Conservation (phyloP, 768 basidiomycete genomes). For the Mycena galopus region DNA sequence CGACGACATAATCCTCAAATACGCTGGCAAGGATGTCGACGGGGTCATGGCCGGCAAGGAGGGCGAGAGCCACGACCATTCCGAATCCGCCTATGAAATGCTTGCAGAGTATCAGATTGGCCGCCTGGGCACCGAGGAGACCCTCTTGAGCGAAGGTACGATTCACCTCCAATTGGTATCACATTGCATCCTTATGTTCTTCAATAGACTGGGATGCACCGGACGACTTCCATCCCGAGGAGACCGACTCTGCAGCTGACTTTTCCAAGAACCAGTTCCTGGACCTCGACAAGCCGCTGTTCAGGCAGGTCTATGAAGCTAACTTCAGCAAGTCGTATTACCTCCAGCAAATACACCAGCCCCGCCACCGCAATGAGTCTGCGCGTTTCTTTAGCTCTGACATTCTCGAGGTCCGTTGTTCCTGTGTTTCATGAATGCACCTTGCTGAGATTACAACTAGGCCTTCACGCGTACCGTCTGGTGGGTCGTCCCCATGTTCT, state of each 20-base stretch:
- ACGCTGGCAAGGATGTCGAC: constrained; percentile 89
- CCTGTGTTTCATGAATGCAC: background rate
- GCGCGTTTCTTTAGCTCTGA: constrained; percentile 90
- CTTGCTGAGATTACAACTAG: constrained; percentile 48
- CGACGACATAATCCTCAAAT: constrained; percentile 87
- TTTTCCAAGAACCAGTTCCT: constrained; percentile 92
- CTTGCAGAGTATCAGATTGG: constrained; percentile 91
- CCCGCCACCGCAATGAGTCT: constrained; percentile 85
- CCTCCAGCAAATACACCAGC: constrained; percentile 96
- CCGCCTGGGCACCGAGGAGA: constrained; percentile 80
- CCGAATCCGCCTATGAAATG: constrained; percentile 92
- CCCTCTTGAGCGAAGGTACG: constrained; percentile 84
- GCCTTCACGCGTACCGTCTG: constrained; percentile 88
- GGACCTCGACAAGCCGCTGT: constrained; percentile 87
- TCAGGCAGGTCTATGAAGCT: constrained; percentile 88
- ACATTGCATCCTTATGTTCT: constrained; percentile 4
- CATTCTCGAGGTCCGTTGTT: constrained; percentile 79
- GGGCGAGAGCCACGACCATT: constrained; percentile 86
- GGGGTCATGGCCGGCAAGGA: constrained; percentile 78
- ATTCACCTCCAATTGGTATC: constrained; percentile 31
- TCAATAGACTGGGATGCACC: constrained; percentile 91
- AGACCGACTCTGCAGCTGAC: constrained; percentile 86
- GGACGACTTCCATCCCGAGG: constrained; percentile 92
- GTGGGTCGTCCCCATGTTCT: constrained; percentile 93
- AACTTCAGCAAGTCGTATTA: constrained; percentile 97